Evolutionary conservation across 805 yeast species (phyloP).

Genomic region (fission yeast (Schizosaccharomyces pombe)): DNA sequence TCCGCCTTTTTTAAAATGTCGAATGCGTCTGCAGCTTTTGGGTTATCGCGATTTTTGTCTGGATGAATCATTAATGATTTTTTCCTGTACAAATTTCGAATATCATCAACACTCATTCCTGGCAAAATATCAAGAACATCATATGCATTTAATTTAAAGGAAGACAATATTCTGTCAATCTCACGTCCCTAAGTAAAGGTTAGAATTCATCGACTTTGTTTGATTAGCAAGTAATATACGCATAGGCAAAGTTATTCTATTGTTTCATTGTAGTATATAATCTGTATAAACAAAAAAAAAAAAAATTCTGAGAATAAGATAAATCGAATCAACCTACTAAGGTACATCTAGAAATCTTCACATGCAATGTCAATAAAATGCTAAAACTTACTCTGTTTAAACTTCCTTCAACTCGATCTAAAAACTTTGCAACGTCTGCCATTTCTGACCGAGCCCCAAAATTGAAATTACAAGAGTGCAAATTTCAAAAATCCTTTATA

Average conservation of each 20-base stretch:
- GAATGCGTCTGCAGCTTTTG: constrained; percentile 28
- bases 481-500: too few relatives aligned
- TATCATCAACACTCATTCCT: constrained; percentile 19
- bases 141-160: constrained; percentile 30
- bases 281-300: too few relatives aligned
- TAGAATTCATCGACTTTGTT: neutral
- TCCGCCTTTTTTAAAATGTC: constrained; percentile 35
- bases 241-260: too few relatives aligned
- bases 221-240: too few relatives aligned
- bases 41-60: constrained; percentile 24
- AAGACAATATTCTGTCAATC: constrained; percentile 27
- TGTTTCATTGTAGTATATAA: too few relatives aligned
- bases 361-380: too few relatives aligned
- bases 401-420: neutral
- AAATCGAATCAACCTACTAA: too few relatives aligned
- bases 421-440: neutral
- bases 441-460: neutral
- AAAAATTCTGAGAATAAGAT: too few relatives aligned
- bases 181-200: constrained; percentile 23
- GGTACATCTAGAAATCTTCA: neutral
- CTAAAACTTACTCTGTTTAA: neutral
- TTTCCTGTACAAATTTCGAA: constrained; percentile 28
- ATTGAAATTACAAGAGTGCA: too few relatives aligned
- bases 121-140: constrained; percentile 27
- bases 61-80: constrained; percentile 48